Evolutionary conservation across 257 asterid species (phyloP).

Genomic region (Nyctanthes arbortristis): DNA sequence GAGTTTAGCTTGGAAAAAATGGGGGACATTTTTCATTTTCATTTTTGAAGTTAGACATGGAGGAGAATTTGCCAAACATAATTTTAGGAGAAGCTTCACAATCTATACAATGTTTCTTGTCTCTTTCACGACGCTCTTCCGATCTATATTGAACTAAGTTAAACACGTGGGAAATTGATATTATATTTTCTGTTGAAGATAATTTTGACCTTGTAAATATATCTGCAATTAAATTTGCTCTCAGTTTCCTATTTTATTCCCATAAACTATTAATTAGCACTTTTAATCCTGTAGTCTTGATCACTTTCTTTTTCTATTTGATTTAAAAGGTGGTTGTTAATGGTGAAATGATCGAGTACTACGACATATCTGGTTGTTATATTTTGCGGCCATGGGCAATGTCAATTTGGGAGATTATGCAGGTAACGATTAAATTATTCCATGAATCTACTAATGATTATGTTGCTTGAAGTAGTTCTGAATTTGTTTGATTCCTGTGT

Average conservation of each 20-base stretch:
- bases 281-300: neutral
- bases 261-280: neutral
- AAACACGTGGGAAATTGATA: too few relatives aligned
- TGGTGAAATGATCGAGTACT: constrained; percentile 93
- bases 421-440: constrained; percentile 50
- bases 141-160: too few relatives aligned
- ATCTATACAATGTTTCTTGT: neutral
- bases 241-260: neutral
- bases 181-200: too few relatives aligned
- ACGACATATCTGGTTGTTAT: constrained; percentile 98
- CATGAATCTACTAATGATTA: too few relatives aligned
- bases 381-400: constrained; percentile 97
- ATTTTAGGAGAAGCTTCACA: neutral
- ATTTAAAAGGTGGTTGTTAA: constrained; percentile 69
- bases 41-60: neutral
- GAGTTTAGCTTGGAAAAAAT: neutral
- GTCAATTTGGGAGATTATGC: constrained; percentile 93
- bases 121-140: neutral
- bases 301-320: constrained; percentile 15
- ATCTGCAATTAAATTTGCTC: neutral
- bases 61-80: neutral
- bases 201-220: neutral
- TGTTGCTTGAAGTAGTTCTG: too few relatives aligned
- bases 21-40: neutral
- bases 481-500: too few relatives aligned